Evolutionary conservation across 495 filamentous ascomycete genomes (phyloP), one percentile per base, ranked within the genome.

Genomic region (Neurospora sp.): DNA sequence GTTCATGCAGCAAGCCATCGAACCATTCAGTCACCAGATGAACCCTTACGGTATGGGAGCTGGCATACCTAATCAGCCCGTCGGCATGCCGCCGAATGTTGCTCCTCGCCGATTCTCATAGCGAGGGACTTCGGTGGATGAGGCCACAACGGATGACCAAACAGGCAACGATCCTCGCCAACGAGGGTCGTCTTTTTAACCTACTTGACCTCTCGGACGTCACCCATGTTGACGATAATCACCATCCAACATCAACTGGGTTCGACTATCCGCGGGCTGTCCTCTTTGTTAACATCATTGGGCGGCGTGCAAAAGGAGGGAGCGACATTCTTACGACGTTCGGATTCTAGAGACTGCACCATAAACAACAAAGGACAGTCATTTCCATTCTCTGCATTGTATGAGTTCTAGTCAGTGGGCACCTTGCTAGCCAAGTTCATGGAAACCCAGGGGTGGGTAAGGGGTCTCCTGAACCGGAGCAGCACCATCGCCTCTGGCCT

Each of bases 11-110:
- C 83, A 82, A 70, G 44, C 78, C 14, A 81, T 84, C 77, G 84
- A 85, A 70, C 77, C 83, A 6, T 85, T 83, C 70, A 86, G 91
- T 76, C 85, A 86, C 1, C 88, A 91, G 72, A 87, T 90, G 70
- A 91, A 92, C 76, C 90, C 91, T 0, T 93, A 93, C 77, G 90
- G 88, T n/a, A 91, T 93, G 87, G 87, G 85, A 9, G 81, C 77
- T 3, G 80, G 82, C 2, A 88, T 91, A 75, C 82, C 82, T 11
- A 81, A 80, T 70, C 88, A 88, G 74, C 83, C 85, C 41, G 84
- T 89, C 38, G 85, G 85, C 86, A 18, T 86, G 85, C 69, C 54
- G 54, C 54, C 54, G 7, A 66, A 66, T 66, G 54, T 66, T 27
- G 48, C 48, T 12, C 48, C 48, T 75, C 83, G 88, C 72, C 85